Conservation (phyloP, 768 basidiomycete genomes). For the Lactifluus subvellereus region DNA sequence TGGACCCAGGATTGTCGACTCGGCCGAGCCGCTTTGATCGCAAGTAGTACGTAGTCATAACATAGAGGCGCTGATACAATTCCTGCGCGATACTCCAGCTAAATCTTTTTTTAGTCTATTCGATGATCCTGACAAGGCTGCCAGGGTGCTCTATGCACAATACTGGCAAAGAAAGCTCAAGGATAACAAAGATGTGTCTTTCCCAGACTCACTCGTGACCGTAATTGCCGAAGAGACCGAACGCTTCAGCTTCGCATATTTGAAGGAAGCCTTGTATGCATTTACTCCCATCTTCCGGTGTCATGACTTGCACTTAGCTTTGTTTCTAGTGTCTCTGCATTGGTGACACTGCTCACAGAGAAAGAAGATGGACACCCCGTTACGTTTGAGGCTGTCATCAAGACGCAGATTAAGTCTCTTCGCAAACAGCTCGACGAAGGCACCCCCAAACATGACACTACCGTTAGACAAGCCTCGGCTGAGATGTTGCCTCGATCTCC, state of each 20-base stretch:
- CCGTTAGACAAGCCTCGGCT: not conserved
- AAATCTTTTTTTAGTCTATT: constrained; percentile 47
- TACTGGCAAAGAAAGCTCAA: constrained; percentile 81
- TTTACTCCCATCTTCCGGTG: not conserved
- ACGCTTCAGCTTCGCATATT: constrained; percentile 78
- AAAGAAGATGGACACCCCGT: constrained; percentile 43
- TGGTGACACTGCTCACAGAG: constrained; percentile 54
- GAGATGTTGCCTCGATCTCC: not conserved
- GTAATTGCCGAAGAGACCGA: constrained; percentile 56
- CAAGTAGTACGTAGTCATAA: constrained; percentile 57
- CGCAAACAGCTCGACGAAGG: constrained; percentile 59
- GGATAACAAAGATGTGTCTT: constrained; percentile 53
- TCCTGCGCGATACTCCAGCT: not conserved
- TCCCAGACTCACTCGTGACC: constrained; percentile 58
- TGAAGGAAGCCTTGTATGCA: constrained; percentile 85
- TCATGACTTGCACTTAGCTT: not conserved
- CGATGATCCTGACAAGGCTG: constrained; percentile 59
- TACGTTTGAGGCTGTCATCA: constrained; percentile 47
- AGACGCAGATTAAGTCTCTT: constrained; percentile 54
- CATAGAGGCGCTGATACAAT: not conserved
- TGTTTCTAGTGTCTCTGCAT: constrained; percentile 56
- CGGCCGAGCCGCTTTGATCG: constrained; percentile 83
- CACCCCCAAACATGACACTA: constrained; percentile 2
- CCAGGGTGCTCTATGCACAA: constrained; percentile 59
- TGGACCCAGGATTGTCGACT: constrained; percentile 70